Percentiles rank a stretch among this genome's conserved stretches.
Conservation (phyloP, 2,329 filamentous ascomycete genomes). For the Chrysoporthe austroafricana region DNA sequence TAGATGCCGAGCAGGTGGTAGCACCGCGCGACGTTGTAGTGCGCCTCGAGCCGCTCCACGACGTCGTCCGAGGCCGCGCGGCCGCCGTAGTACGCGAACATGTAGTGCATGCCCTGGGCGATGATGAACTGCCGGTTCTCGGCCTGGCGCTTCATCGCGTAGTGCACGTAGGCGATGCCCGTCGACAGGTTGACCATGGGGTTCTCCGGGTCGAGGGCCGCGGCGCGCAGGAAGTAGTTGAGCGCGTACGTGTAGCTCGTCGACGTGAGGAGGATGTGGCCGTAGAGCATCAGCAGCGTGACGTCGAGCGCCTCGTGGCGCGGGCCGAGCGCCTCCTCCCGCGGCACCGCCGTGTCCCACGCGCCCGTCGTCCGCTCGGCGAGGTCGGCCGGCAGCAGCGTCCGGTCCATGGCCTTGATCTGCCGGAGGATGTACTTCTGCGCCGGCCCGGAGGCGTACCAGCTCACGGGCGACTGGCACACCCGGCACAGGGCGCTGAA, state of each 20-base stretch:
- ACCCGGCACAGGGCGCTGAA: slow-evolving; percentile 79
- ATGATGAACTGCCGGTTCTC: slow-evolving; percentile 90
- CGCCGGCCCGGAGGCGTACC: slow-evolving; percentile 79
- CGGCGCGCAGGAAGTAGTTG: slow-evolving; percentile 81
- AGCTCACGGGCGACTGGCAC: slow-evolving; percentile 71
- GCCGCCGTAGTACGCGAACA: slow-evolving; percentile 72
- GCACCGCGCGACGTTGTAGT: slow-evolving; percentile 77
- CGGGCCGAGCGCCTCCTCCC: slow-evolving; percentile 38
- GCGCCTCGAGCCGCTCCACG: slow-evolving; percentile 70
- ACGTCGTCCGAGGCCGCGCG: slow-evolving; percentile 44
- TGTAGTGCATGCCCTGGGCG: slow-evolving; percentile 80
- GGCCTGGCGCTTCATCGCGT: slow-evolving; percentile 84
- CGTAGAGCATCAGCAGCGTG: slow-evolving; percentile 84
- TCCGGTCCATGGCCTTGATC: slow-evolving; percentile 85
- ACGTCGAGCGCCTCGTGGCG: slow-evolving; percentile 63
- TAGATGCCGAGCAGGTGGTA: slow-evolving; percentile 77
- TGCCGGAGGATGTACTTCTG: slow-evolving; percentile 93
- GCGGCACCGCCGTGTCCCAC: slow-evolving; percentile 30
- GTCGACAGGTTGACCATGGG: slow-evolving; percentile 80
- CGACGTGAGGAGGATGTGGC: slow-evolving; percentile 83
- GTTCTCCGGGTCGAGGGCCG: slow-evolving; percentile 75
- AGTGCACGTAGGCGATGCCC: slow-evolving; percentile 83
- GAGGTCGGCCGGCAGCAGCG: slow-evolving; percentile 57
- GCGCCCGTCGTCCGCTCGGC: slow-evolving; percentile 42
- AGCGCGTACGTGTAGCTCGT: slow-evolving; percentile 80